Evolutionary conservation across 1,139 yeast genomes (phyloP).

Genomic region (Geotrichum phurueaensis): DNA sequence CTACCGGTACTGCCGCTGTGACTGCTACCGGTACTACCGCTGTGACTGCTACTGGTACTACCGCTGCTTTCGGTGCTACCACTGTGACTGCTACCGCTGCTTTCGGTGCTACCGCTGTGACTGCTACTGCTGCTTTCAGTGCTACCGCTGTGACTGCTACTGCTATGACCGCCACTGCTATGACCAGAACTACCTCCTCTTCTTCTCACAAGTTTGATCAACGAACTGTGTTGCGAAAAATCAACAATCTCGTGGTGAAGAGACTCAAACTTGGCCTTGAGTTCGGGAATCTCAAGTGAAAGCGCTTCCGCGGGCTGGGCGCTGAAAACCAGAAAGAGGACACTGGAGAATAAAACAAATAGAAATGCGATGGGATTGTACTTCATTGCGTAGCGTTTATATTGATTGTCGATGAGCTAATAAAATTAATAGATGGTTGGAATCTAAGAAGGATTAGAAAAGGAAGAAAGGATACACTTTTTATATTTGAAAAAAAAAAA

Average conservation of each 20-base stretch:
- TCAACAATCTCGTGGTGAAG: neutral
- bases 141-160: conserved; percentile 7
- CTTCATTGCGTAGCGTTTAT: neutral
- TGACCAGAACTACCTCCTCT: conserved; percentile 11
- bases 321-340: neutral
- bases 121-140: conserved; percentile 19
- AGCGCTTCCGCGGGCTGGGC: neutral
- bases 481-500: no score
- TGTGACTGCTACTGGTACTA: conserved; percentile 8
- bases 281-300: conserved; percentile 4
- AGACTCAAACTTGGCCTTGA: neutral
- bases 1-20: conserved; percentile 4
- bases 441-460: neutral
- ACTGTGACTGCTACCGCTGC: conserved; percentile 11
- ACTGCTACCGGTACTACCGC: conserved; percentile 4
- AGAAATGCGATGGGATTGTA: neutral
- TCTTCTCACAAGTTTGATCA: conserved; percentile 9
- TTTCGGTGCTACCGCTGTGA: conserved; percentile 9
- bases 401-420: neutral
- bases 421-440: neutral
- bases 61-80: conserved; percentile 3
- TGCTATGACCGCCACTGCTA: conserved; percentile 2
- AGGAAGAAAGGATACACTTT: neutral
- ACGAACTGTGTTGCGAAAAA: neutral
- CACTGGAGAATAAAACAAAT: neutral